Base-by-base conservation (phyloP, 2,329 filamentous ascomycete species). In the Colletotrichum eleusines region DNA sequence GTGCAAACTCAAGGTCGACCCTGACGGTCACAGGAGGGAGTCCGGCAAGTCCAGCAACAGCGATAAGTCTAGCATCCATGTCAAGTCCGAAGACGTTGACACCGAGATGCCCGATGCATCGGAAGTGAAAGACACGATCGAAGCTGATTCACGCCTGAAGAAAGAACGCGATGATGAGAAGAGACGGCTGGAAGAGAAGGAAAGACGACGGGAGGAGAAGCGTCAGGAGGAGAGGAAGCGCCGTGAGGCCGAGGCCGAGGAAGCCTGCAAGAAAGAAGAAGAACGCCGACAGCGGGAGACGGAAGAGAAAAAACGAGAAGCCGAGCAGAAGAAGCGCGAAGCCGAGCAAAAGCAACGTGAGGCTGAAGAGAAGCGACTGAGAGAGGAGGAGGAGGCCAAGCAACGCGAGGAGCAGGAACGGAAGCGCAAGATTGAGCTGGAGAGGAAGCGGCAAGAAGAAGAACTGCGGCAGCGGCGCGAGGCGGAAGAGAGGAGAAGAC, bases 1-100 rank as follows among this genome's bases (percentile, higher is more conserved):
- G 50, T 14, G 42, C 62, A 86, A 81, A 75, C 68, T 72, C 63
- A 84, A 78, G 75, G 67, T 75, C 1, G 79, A 81, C 18, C 76
- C 75, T 9, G 82, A 77, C 53, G 80, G 81, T n/a, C 80, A 81
- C 31, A 81, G 83, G 2, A 81, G 81, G 58, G 84, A 86, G 35
- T 79, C 78, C 2, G 77, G 79, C 20, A 86, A 84, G 72, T 79
- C 79, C 2, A 76, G 75, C 12, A 76, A 80, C 2, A 78, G 80
- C 5, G 87, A 88, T 50, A 86, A 85, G 74, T 77, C 79, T 20
- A 84, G 81, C 65, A 87, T 89, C n/a, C 84, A 85, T 58, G 86
- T 89, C 50, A 89, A 89, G 74, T 86, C 86, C 0, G 87, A 89
- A 71, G 87, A 89, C 65, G 76, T 81, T 1, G 88, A 90, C 65